Evolutionary conservation across 2,329 filamentous ascomycete species (phyloP).

Genomic region (Blastomyces emzantsi): DNA sequence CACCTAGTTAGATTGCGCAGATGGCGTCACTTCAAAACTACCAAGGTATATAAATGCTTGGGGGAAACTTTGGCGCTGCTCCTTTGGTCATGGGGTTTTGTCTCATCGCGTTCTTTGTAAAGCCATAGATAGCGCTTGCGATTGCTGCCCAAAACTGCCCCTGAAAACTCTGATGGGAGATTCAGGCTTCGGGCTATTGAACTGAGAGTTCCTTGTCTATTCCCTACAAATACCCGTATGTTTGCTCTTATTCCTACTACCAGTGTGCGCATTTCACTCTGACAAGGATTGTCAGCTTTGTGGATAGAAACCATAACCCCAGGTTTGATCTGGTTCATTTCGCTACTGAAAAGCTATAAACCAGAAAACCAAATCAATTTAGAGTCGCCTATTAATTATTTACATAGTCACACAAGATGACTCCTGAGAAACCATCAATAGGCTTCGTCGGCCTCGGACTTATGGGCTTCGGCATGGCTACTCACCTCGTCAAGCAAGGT

Average conservation of each 20-base stretch:
- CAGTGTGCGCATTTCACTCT: background rate
- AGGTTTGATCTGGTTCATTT: background rate
- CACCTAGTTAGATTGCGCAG: background rate
- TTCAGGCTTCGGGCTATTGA: background rate
- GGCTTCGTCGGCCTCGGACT: slow-evolving; percentile 68
- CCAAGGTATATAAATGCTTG: background rate
- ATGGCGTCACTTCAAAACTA: background rate
- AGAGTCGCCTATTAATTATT: background rate
- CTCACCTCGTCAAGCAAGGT: slow-evolving; percentile 57
- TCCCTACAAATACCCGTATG: background rate
- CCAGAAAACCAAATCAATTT: background rate
- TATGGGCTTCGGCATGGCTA: slow-evolving; percentile 78
- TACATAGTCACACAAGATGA: background rate
- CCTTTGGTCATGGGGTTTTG: background rate
- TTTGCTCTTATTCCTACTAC: background rate
- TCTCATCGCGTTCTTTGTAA: background rate
- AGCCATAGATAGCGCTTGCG: background rate
- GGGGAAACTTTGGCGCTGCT: background rate
- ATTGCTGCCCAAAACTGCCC: background rate
- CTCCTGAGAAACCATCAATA: slow-evolving; percentile 39
- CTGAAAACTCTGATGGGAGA: background rate
- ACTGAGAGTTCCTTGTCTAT: background rate
- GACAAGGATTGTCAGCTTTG: background rate
- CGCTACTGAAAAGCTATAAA: background rate
- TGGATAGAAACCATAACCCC: background rate